These are phyloP conservation scores for Oryza glaberrima DNA, from an alignment of 176 grass and related monocot genomes.

Conservation along the genomic window DNA sequence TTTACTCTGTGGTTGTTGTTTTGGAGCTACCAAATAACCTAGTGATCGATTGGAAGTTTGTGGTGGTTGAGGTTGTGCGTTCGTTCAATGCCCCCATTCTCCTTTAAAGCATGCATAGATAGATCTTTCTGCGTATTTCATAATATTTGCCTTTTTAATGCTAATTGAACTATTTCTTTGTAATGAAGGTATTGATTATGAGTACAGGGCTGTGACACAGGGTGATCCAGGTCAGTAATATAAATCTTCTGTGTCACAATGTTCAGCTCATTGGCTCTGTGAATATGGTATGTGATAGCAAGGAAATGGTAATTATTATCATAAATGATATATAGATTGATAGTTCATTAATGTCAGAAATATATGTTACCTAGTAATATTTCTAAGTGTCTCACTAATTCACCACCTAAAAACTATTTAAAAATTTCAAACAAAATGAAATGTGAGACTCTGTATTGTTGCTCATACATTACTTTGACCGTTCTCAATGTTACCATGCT, in stretches of 20 bases:
- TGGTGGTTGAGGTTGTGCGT: background rate
- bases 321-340: background rate
- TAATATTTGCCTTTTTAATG: slow-evolving; percentile 1
- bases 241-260: background rate
- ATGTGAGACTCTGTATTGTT: background rate
- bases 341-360: background rate
- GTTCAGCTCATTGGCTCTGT: background rate
- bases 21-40: background rate
- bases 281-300: background rate
- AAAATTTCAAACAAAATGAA: background rate
- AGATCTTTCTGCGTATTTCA: background rate
- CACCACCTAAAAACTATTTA: background rate
- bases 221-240: slow-evolving; percentile 52
- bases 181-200: slow-evolving; percentile 76
- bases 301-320: background rate
- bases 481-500: slow-evolving; percentile 11
- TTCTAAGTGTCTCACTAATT: background rate
- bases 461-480: background rate
- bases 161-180: slow-evolving; percentile 30
- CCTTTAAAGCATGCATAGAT: no score
- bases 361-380: background rate
- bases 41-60: background rate
- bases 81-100: background rate
- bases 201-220: slow-evolving; percentile 79
- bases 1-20: background rate